Evolutionary conservation across 495 filamentous ascomycete species (phyloP), one percentile per base, ranked within the genome.

Genomic region (Cudoniella acicularis): DNA sequence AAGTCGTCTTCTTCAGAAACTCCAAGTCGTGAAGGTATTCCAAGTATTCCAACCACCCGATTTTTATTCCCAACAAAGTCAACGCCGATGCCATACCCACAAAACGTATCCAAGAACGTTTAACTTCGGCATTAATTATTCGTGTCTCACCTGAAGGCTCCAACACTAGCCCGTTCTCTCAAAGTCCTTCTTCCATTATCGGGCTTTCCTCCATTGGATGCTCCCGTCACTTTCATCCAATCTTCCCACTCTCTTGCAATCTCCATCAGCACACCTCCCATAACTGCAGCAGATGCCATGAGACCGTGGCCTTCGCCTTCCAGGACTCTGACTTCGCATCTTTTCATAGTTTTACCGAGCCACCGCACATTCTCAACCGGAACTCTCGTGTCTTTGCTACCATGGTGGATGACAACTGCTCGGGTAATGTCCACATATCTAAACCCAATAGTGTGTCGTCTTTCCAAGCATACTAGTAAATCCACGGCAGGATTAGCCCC

Each of bases 181-280:
- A 67, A 45, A n/a, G 55, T 52, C 36, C 59, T 54, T 30, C 61
- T 48, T 4, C 46, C 52, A 23, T 16, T 46, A 1, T 62, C 55
- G 13, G 36, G 42, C 52, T 59, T 59, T n/a, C 49, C 40, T 2
- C 20, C 27, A 16, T 36, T 22, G 22, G 36, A 23, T 9, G 52
- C 9, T 22, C 66, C 65, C 10, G 65, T 67, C 0, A 88, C 75
- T 46, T 76, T 80, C 61, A 81, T 85, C 92, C 93, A 96, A 59
- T 96, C 92, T 58, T 94, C 91, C 95, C 93, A 98, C 69, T 98
- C 95, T 45, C 82, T 81, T 27, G 89, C 88, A 65, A 98, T 94
- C 72, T 98, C 94, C 71, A 90, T 95, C 62, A 98, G 70, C 20
- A 98, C 88, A 53, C 85, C 84, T 22, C 90, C 88, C 95, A 99